These are phyloP conservation scores for Elaeis guineensis DNA, from an alignment of 176 grass and related monocot species.

Conservation along the genomic window DNA sequence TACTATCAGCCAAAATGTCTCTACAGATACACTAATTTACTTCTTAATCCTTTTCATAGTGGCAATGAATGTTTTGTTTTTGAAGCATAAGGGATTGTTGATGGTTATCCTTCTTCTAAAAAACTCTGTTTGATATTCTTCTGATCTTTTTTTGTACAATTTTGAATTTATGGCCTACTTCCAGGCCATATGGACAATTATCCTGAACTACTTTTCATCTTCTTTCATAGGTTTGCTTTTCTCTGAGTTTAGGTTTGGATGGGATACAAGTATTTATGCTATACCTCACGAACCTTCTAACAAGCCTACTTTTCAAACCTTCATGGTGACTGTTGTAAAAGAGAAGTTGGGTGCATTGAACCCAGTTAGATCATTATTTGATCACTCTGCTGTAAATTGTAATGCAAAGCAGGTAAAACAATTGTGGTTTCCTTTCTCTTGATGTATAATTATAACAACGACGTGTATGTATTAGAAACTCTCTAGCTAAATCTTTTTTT, in stretches of 20 bases:
- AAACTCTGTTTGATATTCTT: too few relatives aligned
- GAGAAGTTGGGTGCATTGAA: conserved; percentile 35
- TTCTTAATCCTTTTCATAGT: too few relatives aligned
- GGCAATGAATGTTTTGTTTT: too few relatives aligned
- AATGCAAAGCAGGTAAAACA: conserved; percentile 65
- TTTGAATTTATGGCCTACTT: too few relatives aligned
- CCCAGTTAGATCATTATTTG: conserved; percentile 44
- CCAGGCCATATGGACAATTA: background rate
- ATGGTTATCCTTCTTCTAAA: conserved; percentile 7
- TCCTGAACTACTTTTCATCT: background rate
- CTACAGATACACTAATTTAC: too few relatives aligned
- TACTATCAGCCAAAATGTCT: too few relatives aligned
- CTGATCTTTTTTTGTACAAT: too few relatives aligned
- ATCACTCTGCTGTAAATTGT: conserved; percentile 37
- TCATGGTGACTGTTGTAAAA: conserved; percentile 78
- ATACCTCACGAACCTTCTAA: conserved; percentile 49
- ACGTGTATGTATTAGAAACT: too few relatives aligned
- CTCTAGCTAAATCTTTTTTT: background rate
- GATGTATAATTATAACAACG: conserved; percentile 10
- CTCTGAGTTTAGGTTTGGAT: conserved; percentile 92
- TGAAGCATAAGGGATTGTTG: background rate
- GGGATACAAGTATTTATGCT: conserved; percentile 64
- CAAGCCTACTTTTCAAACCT: conserved; percentile 79
- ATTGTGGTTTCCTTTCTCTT: conserved; percentile 1
- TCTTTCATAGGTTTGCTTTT: conserved; percentile 61